phyloP scores from a whole-genome alignment of 2,329 filamentous ascomycete species.

The Botryosphaeria agaves region DNA sequence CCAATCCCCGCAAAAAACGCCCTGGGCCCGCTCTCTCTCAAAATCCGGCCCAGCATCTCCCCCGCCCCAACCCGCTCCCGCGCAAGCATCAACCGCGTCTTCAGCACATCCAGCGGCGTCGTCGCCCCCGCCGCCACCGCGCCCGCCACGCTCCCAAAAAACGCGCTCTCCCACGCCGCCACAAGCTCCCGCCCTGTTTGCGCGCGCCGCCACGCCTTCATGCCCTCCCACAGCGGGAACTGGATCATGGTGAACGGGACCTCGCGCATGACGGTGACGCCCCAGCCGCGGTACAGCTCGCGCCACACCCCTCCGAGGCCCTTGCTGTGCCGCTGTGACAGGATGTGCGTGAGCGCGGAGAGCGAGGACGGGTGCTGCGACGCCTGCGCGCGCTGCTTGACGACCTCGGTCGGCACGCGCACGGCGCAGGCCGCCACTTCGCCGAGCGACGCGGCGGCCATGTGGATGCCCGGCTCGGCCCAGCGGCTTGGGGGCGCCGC shows the following conservation, averaged over 20 bases:
- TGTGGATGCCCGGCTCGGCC: slow-evolving; percentile 39
- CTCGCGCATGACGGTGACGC: slow-evolving; percentile 85
- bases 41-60: slow-evolving; percentile 45
- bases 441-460: slow-evolving; percentile 69
- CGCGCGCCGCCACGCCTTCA: slow-evolving; percentile 55
- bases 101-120: slow-evolving; percentile 88
- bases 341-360: slow-evolving; percentile 52
- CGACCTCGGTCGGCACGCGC: slow-evolving; percentile 84
- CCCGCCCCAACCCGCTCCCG: slow-evolving; percentile 44
- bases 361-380: slow-evolving; percentile 56
- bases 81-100: slow-evolving; percentile 90
- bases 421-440: slow-evolving; percentile 88
- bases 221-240: slow-evolving; percentile 88
- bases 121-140: slow-evolving; percentile 76
- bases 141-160: slow-evolving; percentile 72
- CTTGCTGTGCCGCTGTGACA: slow-evolving; percentile 21
- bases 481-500: not conserved
- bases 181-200: slow-evolving; percentile 31
- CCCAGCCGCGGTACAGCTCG: slow-evolving; percentile 83
- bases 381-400: slow-evolving; percentile 94
- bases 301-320: slow-evolving; percentile 45
- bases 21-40: slow-evolving; percentile 42
- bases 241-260: slow-evolving; percentile 96
- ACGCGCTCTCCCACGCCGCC: slow-evolving; percentile 58
- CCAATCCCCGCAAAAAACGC: slow-evolving; percentile 64